phyloP scores from a whole-genome alignment of 2,329 filamentous ascomycete species.

The Colletotrichum sidae region DNA sequence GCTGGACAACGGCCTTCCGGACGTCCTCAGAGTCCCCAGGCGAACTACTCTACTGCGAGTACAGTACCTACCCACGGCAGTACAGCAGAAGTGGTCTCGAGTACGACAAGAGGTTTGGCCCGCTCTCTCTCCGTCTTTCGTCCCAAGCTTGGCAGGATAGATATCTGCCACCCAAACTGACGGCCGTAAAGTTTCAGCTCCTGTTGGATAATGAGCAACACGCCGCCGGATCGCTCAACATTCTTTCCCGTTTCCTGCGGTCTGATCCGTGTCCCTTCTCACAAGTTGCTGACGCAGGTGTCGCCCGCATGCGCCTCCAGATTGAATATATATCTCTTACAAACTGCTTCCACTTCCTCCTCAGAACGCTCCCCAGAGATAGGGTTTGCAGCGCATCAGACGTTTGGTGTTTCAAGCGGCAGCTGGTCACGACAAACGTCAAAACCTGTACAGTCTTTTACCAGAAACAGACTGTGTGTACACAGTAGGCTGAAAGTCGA shows the following conservation, averaged over 20 bases:
- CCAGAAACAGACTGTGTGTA: no score
- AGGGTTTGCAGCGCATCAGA: no score
- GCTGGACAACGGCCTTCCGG: neutral
- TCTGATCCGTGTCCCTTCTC: conserved; percentile 17
- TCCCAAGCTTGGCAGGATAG: conserved; percentile 6
- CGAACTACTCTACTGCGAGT: no score
- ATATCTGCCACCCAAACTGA: conserved; percentile 24
- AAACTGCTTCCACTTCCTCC: neutral
- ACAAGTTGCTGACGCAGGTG: neutral
- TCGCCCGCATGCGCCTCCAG: conserved; percentile 8
- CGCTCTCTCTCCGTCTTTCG: neutral
- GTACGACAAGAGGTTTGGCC: neutral
- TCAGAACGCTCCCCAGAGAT: no score
- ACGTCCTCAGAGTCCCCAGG: neutral
- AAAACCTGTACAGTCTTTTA: no score
- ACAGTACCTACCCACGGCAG: no score
- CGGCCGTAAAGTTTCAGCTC: conserved; percentile 31
- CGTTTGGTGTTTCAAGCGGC: conserved; percentile 10
- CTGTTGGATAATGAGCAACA: conserved; percentile 5
- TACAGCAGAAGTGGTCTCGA: no score
- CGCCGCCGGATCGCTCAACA: conserved; percentile 7
- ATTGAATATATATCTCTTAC: neutral
- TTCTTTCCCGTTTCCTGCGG: conserved; percentile 12
- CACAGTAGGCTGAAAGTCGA: no score
- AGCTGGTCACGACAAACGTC: neutral